Conservation (phyloP, 345 rosid species). For the Eucalyptus microcorys region DNA sequence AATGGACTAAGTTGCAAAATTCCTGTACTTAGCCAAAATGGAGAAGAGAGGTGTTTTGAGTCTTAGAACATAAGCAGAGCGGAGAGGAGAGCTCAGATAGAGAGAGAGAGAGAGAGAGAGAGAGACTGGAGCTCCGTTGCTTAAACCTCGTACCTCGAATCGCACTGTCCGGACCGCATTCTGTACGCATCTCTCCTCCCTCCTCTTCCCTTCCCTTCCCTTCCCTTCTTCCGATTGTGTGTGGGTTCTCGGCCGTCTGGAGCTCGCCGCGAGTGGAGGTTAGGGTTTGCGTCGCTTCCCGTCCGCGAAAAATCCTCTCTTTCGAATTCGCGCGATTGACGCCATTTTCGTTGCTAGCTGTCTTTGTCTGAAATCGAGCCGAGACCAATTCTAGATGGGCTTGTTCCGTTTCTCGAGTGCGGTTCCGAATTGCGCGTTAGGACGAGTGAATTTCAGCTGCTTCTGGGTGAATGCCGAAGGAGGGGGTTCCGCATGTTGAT, state of each 20-base stretch:
- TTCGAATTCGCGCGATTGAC: neutral
- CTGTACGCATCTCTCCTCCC: neutral
- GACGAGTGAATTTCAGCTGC: neutral
- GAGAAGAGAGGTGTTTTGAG: neutral
- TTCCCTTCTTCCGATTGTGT: neutral
- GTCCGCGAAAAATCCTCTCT: neutral
- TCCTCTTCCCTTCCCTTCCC: neutral
- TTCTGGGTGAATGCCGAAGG: neutral
- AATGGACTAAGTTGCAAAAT: neutral
- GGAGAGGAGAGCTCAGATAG: neutral
- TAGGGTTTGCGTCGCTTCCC: neutral
- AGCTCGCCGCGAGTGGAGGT: neutral
- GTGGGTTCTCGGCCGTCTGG: neutral
- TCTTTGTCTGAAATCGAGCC: neutral
- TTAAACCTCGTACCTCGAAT: neutral
- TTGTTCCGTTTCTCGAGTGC: neutral
- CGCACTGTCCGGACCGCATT: neutral
- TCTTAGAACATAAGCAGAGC: neutral
- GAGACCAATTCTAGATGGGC: neutral
- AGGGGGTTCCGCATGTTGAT: neutral
- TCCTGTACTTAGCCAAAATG: neutral
- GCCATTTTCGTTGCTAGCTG: neutral
- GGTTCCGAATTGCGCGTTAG: neutral
- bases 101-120: neutral
- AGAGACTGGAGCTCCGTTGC: neutral